phyloP scores from a whole-genome alignment of 495 filamentous ascomycete species.

The Aspergillus carlsbadensis region DNA sequence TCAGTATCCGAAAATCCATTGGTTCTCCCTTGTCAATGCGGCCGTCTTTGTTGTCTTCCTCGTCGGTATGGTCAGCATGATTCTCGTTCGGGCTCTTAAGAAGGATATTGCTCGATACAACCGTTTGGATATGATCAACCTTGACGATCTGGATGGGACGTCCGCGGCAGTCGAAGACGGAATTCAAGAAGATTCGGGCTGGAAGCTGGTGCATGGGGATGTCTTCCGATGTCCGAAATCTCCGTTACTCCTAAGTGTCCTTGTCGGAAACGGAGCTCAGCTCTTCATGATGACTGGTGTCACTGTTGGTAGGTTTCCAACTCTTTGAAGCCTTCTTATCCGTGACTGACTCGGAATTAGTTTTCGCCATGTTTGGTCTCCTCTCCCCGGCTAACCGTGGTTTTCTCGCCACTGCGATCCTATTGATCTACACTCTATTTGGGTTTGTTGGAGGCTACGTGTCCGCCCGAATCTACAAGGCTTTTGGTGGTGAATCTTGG shows the following conservation, averaged over 20 bases:
- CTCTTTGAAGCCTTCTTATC: neutral
- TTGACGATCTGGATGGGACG: slow-evolving; percentile 79
- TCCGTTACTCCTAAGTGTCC: slow-evolving; percentile 78
- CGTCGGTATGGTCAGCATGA: slow-evolving; percentile 83
- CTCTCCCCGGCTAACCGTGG: slow-evolving; percentile 93
- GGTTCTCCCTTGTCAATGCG: slow-evolving; percentile 95
- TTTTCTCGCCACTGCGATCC: slow-evolving; percentile 85
- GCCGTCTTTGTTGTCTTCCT: slow-evolving; percentile 91
- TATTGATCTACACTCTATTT: slow-evolving; percentile 88
- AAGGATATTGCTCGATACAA: slow-evolving; percentile 98
- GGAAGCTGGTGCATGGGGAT: slow-evolving; percentile 97
- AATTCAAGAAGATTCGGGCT: slow-evolving; percentile 95
- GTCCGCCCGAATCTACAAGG: slow-evolving; percentile 86
- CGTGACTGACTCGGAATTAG: slow-evolving; percentile 24
- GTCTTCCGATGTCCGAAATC: slow-evolving; percentile 87
- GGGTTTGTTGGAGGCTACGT: slow-evolving; percentile 92
- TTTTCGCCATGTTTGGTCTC: slow-evolving; percentile 90
- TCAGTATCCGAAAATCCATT: slow-evolving; percentile 94
- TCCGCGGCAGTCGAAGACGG: slow-evolving; percentile 79
- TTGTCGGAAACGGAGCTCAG: slow-evolving; percentile 92
- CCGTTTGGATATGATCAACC: slow-evolving; percentile 77
- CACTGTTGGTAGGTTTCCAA: slow-evolving; percentile 61
- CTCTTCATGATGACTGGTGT: slow-evolving; percentile 96
- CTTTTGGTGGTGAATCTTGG: slow-evolving; percentile 88
- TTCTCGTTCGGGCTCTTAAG: slow-evolving; percentile 78